These are phyloP conservation scores for Diaporthe capsici DNA, from an alignment of 2,329 filamentous ascomycete species.

Conservation along the genomic window DNA sequence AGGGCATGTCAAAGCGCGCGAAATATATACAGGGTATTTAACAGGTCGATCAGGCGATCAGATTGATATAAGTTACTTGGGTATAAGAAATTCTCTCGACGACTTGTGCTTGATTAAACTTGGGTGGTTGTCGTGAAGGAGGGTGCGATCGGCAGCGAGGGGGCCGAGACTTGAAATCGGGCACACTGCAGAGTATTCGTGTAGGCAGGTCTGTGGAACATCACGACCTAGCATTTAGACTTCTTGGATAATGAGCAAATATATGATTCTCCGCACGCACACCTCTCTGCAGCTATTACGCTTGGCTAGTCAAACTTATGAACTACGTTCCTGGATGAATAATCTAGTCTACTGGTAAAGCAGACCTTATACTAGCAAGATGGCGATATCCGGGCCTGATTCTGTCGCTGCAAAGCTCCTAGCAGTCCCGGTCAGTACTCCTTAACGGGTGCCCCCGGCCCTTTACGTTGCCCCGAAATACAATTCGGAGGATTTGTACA, in stretches of 20 bases:
- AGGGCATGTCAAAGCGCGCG: neutral
- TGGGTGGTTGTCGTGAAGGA: constrained; percentile 11
- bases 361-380: neutral
- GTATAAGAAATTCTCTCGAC: neutral
- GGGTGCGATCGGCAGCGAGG: neutral
- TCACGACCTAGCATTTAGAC: neutral
- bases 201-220: neutral
- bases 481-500: neutral
- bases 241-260: neutral
- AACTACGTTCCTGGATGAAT: neutral
- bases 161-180: neutral
- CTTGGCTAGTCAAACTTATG: neutral
- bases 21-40: neutral
- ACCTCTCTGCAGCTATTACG: neutral
- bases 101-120: neutral
- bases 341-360: neutral
- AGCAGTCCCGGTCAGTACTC: constrained; percentile 8
- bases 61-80: neutral
- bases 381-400: neutral
- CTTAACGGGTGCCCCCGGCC: neutral
- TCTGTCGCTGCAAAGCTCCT: neutral
- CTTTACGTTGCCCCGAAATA: neutral
- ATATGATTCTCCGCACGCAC: neutral
- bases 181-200: neutral
- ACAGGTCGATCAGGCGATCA: neutral